A percentile compares a stretch with the other conserved stretches of the same genome.
Evolutionary conservation across 129 eudicot genomes (phyloP).

Genomic region (Helianthus tuberosus): DNA sequence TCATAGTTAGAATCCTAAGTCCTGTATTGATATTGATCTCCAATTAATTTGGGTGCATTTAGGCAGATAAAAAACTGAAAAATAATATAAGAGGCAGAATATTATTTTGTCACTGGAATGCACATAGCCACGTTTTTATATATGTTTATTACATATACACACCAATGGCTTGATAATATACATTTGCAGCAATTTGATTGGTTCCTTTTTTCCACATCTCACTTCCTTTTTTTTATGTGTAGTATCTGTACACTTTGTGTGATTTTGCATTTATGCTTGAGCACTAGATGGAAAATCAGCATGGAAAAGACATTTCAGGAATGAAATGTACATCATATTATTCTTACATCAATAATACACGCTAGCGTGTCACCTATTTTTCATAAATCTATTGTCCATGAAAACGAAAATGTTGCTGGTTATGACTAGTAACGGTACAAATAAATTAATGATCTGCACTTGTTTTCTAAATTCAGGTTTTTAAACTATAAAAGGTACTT

Average conservation of each 20-base stretch:
- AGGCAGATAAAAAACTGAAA: constrained; percentile 4
- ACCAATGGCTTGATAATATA: constrained; percentile 10
- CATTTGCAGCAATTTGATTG: constrained; percentile 20
- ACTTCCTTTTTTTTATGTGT: constrained; percentile 10
- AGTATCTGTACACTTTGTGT: constrained; percentile 32
- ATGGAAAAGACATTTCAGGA: constrained; percentile 30
- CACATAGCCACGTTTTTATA: too few species aligned
- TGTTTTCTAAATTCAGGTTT: neutral
- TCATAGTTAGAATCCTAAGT: constrained; percentile 14
- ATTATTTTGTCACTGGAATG: too few species aligned
- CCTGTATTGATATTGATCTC: constrained; percentile 14
- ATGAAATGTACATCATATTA: constrained; percentile 40
- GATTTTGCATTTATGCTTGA: constrained; percentile 41
- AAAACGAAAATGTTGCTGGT: constrained; percentile 12
- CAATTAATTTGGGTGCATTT: constrained; percentile 15
- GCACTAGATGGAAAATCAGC: constrained; percentile 33
- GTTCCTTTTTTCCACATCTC: constrained; percentile 28
- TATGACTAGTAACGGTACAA: neutral
- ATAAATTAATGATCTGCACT: neutral
- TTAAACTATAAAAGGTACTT: constrained; percentile 21
- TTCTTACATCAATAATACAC: constrained; percentile 40
- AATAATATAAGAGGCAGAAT: constrained; percentile 5
- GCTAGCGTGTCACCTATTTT: constrained; percentile 28
- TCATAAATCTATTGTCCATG: constrained; percentile 9
- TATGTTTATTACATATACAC: neutral